Evolutionary conservation across 495 filamentous ascomycete genomes (phyloP).

Genomic region (Neurospora sublineolata): DNA sequence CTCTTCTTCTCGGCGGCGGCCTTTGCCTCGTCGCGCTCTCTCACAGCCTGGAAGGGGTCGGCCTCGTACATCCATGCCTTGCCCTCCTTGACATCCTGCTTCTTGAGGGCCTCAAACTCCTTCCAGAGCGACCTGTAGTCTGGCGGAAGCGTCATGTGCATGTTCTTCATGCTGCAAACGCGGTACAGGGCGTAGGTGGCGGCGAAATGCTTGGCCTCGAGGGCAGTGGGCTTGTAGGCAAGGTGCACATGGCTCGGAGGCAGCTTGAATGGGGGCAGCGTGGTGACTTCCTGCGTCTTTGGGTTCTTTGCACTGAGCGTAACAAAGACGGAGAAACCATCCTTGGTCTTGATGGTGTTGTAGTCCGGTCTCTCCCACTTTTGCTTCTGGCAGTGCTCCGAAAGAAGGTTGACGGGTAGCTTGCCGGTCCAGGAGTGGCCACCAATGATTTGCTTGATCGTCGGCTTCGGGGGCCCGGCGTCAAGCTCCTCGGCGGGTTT

Average conservation of each 20-base stretch:
- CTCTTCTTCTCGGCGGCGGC: constrained; percentile 61
- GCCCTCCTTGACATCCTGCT: constrained; percentile 60
- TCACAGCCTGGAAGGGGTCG: constrained; percentile 74
- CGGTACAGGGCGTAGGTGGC: constrained; percentile 84
- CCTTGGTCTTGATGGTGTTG: constrained; percentile 41
- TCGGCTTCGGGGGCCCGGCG: constrained; percentile 55
- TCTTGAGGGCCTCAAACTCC: constrained; percentile 69
- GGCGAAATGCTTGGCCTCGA: constrained; percentile 88
- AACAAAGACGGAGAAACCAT: constrained; percentile 68
- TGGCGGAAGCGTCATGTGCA: constrained; percentile 90
- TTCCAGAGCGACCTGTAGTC: constrained; percentile 82
- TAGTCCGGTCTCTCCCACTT: constrained; percentile 94
- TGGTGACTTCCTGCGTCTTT: constrained; percentile 67
- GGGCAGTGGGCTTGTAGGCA: constrained; percentile 54
- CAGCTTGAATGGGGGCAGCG: constrained; percentile 69
- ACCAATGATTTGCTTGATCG: constrained; percentile 79
- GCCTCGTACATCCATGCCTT: constrained; percentile 89
- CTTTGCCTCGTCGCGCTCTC: constrained; percentile 66
- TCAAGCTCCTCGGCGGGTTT: constrained; percentile 22
- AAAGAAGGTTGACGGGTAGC: constrained; percentile 80
- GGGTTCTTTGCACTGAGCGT: constrained; percentile 65
- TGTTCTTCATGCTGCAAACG: constrained; percentile 85
- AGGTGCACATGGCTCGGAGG: constrained; percentile 61
- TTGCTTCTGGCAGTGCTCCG: constrained; percentile 89
- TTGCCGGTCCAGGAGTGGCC: constrained; percentile 97